Conservation (phyloP, 2,329 filamentous ascomycete genomes). For the Periconia sp. region DNA sequence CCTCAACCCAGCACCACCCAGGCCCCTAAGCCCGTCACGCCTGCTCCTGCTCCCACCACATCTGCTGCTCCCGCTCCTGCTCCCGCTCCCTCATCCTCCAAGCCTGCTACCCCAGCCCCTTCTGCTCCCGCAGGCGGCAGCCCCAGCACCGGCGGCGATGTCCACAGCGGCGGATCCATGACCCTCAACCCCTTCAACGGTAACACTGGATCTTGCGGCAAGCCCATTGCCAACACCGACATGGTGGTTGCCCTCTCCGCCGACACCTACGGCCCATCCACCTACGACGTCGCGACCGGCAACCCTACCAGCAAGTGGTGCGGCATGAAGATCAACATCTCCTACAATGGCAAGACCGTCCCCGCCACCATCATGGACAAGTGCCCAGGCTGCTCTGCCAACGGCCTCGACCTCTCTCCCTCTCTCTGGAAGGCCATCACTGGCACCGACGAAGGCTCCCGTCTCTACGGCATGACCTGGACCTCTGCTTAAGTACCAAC, state of each 20-base stretch:
- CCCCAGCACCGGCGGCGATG: slow-evolving; percentile 7
- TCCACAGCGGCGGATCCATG: slow-evolving; percentile 27
- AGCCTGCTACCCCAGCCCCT: slow-evolving; percentile 1
- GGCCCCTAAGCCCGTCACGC: no score
- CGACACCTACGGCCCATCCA: slow-evolving; percentile 29
- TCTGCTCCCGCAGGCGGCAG: not conserved
- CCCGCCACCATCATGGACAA: slow-evolving; percentile 35
- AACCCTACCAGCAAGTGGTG: slow-evolving; percentile 37
- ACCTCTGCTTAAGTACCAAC: slow-evolving; percentile 20
- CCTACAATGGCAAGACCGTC: slow-evolving; percentile 31
- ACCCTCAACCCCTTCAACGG: slow-evolving; percentile 39
- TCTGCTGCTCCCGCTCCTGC: not conserved
- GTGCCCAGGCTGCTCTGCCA: slow-evolving; percentile 36
- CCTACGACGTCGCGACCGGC: slow-evolving; percentile 34
- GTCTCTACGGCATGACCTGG: slow-evolving; percentile 30
- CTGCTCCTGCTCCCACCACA: slow-evolving; percentile 4
- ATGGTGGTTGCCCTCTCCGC: slow-evolving; percentile 33
- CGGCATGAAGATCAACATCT: slow-evolving; percentile 34
- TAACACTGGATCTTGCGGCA: slow-evolving; percentile 34
- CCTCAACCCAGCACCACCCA: slow-evolving; percentile 7
- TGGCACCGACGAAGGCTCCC: slow-evolving; percentile 11
- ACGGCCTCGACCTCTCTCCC: slow-evolving; percentile 34
- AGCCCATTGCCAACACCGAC: slow-evolving; percentile 21
- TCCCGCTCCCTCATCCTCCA: slow-evolving; percentile 7
- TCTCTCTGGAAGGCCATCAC: slow-evolving; percentile 33